phyloP scores from a whole-genome alignment of 192 early-diverging fungal species.

The Hyaloraphidium curvatum region DNA sequence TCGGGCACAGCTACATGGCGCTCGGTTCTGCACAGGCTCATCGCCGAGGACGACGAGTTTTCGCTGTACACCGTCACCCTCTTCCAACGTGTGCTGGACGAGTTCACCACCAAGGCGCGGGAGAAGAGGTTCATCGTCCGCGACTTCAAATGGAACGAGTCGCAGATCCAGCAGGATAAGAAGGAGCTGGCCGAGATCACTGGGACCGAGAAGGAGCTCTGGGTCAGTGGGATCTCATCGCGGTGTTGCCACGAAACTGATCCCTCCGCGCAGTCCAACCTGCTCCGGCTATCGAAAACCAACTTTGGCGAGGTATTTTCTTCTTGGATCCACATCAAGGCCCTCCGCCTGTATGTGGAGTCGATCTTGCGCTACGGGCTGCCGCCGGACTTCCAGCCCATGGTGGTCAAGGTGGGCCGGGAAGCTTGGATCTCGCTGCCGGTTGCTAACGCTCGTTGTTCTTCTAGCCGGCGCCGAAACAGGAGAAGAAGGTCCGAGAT shows the following conservation, averaged over 20 bases:
- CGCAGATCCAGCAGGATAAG: slow-evolving; percentile 35
- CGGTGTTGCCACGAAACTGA: not conserved
- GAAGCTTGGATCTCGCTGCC: not conserved
- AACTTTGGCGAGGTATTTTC: slow-evolving; percentile 88
- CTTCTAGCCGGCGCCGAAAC: slow-evolving; percentile 49
- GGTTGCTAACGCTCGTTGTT: slow-evolving; percentile 3
- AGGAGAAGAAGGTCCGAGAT: slow-evolving; percentile 63
- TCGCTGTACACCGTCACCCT: slow-evolving; percentile 75
- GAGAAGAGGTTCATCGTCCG: slow-evolving; percentile 84
- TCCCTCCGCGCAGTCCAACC: slow-evolving; percentile 23
- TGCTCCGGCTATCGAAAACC: slow-evolving; percentile 71
- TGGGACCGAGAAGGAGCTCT: slow-evolving; percentile 58
- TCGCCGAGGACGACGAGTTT: slow-evolving; percentile 93
- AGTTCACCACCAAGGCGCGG: slow-evolving; percentile 74
- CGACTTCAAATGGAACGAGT: slow-evolving; percentile 85
- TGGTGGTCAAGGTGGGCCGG: slow-evolving; percentile 39
- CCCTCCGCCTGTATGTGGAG: slow-evolving; percentile 87
- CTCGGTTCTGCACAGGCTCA: slow-evolving; percentile 22
- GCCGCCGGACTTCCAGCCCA: slow-evolving; percentile 75
- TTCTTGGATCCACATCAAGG: slow-evolving; percentile 89
- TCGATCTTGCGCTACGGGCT: slow-evolving; percentile 92
- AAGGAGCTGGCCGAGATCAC: slow-evolving; percentile 39
- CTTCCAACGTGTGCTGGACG: slow-evolving; percentile 73
- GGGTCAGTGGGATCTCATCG: slow-evolving; percentile 10
- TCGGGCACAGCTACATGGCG: not conserved